Evolutionary conservation across 2,329 filamentous ascomycete genomes (phyloP), one percentile per base, ranked within the genome.

Genomic region (Claviceps capensis): DNA sequence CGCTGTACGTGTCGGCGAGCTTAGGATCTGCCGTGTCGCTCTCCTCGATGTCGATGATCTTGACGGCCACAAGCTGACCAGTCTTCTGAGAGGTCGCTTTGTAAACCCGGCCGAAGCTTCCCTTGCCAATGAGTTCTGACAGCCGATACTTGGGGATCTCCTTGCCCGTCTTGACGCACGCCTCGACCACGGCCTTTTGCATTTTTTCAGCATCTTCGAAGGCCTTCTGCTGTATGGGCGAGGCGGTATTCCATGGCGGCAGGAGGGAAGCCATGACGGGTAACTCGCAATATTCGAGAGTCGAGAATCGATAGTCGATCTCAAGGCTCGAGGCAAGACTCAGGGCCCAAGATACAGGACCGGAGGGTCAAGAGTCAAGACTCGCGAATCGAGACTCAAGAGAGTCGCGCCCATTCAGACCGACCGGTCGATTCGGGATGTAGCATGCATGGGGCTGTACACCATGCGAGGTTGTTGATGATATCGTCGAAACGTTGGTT

Each of bases 21-120:
- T 81, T 81, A 1, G 81, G 80, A 59, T 85, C 78, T 47, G 80
- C 68, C 0, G 75, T 80, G 65, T 91, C 87, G 57, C 80, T 78
- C 61, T 86, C 84, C 61, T 93, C 87, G 47, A 91, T 86, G 63
- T 90, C 85, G 61, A 90, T 87, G 59, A 90, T 90, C 68, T 93
- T 89, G 62, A 89, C 77, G 17, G 85, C 85, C 23, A 88, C 84
- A 22, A 86, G 68, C 56, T 76, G 65, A 42, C 70, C 69, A 3
- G 69, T 72, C 46, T 67, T 70, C 42, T 69, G 54, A 19, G 71
- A 67, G 17, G 66, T 72, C 36, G 75, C 82, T 65, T 85, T 87
- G 68, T 86, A 88, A 16, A 88, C 85, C 38, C 83, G 77, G 2
- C 85, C 85, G 62, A 84, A 88, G 55, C 79, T 81, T 44, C 85